A percentile compares a stretch with the other conserved stretches of the same genome.
These are phyloP conservation scores for Geotrichum citri-aurantii DNA, from an alignment of 1,139 yeast genomes.

Conservation along the genomic window DNA sequence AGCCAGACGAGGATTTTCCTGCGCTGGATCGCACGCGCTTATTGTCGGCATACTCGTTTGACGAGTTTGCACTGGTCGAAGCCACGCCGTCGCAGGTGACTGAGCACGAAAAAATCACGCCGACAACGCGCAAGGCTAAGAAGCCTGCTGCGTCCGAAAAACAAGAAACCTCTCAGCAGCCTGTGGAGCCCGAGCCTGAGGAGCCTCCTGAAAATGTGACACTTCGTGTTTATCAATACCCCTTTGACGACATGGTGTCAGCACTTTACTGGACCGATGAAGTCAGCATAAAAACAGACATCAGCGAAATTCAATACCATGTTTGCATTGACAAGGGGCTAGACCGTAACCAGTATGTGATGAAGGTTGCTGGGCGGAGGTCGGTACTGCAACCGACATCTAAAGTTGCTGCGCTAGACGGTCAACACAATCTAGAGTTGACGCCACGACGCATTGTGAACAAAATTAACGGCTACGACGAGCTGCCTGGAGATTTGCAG, in stretches of 20 bases:
- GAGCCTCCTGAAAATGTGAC: constrained; percentile 19
- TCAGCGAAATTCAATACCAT: constrained; percentile 29
- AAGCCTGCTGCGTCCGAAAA: background rate
- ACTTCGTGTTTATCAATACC: constrained; percentile 32
- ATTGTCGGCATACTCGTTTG: constrained; percentile 40
- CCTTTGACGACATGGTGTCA: constrained; percentile 34
- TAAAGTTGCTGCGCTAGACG: constrained; percentile 23
- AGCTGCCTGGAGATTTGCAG: constrained; percentile 4
- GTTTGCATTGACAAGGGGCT: constrained; percentile 35
- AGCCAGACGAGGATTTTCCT: constrained; percentile 44
- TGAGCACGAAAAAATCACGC: constrained; percentile 36
- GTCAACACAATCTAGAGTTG: constrained; percentile 28
- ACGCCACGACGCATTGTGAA: constrained; percentile 32
- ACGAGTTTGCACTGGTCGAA: constrained; percentile 42
- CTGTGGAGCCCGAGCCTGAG: background rate
- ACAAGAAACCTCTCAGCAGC: background rate
- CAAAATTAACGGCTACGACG: constrained; percentile 28
- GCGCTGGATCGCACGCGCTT: constrained; percentile 41
- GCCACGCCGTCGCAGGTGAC: constrained; percentile 36
- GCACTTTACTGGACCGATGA: constrained; percentile 30
- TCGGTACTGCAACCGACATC: constrained; percentile 14
- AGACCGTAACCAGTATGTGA: constrained; percentile 33
- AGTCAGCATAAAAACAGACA: constrained; percentile 23
- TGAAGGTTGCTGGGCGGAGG: constrained; percentile 34
- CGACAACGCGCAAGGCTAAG: constrained; percentile 20